A percentile compares a stretch with the other conserved stretches of the same genome.
Conservation (phyloP, 2,329 filamentous ascomycete genomes). For the Endoconidiophora laricicola region DNA sequence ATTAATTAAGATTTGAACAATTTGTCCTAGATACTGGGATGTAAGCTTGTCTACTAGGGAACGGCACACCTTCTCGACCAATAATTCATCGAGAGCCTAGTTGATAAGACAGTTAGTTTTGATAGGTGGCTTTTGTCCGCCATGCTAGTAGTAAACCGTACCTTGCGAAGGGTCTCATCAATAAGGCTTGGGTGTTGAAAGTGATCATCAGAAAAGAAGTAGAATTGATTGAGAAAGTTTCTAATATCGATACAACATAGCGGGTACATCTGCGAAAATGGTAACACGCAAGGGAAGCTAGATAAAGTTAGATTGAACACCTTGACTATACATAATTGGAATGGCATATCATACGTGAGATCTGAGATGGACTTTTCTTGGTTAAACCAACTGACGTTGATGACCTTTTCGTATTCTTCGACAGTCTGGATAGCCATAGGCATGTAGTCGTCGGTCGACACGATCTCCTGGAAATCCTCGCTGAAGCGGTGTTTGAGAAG, state of each 20-base stretch:
- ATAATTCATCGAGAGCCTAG: constrained; percentile 81
- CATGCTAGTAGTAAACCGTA: constrained; percentile 19
- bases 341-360: constrained; percentile 40
- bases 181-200: constrained; percentile 83
- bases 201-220: constrained; percentile 92
- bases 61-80: constrained; percentile 81
- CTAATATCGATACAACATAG: constrained; percentile 95
- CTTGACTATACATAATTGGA: neutral
- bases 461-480: constrained; percentile 84
- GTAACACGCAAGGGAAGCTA: constrained; percentile 85
- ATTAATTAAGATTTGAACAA: constrained; percentile 96
- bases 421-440: constrained; percentile 87
- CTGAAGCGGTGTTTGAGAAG: constrained; percentile 82
- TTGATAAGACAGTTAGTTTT: neutral
- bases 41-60: constrained; percentile 74
- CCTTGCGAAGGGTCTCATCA: constrained; percentile 74
- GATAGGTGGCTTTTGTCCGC: neutral
- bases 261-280: constrained; percentile 98
- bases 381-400: constrained; percentile 90
- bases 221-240: constrained; percentile 96
- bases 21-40: constrained; percentile 90
- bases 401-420: constrained; percentile 89
- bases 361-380: constrained; percentile 64
- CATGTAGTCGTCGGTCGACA: constrained; percentile 97
- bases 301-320: neutral